Conservation (phyloP, 768 basidiomycete genomes). For the Leucocoprinus birnbaumii region DNA sequence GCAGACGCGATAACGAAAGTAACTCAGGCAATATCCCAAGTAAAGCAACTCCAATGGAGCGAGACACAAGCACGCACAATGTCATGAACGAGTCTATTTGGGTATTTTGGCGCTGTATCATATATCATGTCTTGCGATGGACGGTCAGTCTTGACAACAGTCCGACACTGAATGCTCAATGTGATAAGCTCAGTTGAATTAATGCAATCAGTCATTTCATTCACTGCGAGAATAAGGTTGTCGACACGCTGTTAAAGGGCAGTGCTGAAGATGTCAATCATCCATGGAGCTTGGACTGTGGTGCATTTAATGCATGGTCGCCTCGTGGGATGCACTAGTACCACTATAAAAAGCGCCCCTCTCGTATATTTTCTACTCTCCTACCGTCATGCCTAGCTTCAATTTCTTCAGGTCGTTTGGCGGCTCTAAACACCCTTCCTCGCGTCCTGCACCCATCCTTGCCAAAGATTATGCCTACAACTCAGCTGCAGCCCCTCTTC, state of each 20-base stretch:
- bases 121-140: background rate
- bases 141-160: background rate
- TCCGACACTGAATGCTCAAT: background rate
- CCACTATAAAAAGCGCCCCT: background rate
- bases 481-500: background rate
- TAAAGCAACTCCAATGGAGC: constrained; percentile 54
- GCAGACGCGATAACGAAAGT: constrained; percentile 74
- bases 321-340: constrained; percentile 11
- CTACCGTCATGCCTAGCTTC: constrained; percentile 20
- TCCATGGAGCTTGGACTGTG: constrained; percentile 8
- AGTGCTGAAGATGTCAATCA: background rate
- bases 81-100: background rate
- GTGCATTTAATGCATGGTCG: constrained; percentile 13
- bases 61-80: constrained; percentile 25
- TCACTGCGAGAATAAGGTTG: background rate
- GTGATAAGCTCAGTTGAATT: background rate
- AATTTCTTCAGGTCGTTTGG: constrained; percentile 23
- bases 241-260: constrained; percentile 6
- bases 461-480: constrained; percentile 11
- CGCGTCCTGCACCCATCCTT: constrained; percentile 1
- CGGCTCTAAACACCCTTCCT: background rate
- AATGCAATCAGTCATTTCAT: background rate
- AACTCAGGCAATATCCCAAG: constrained; percentile 55
- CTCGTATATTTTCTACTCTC: background rate
- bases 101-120: background rate